Evolutionary conservation across 2,329 filamentous ascomycete genomes (phyloP).

Genomic region (Leptographium wingfieldii): DNA sequence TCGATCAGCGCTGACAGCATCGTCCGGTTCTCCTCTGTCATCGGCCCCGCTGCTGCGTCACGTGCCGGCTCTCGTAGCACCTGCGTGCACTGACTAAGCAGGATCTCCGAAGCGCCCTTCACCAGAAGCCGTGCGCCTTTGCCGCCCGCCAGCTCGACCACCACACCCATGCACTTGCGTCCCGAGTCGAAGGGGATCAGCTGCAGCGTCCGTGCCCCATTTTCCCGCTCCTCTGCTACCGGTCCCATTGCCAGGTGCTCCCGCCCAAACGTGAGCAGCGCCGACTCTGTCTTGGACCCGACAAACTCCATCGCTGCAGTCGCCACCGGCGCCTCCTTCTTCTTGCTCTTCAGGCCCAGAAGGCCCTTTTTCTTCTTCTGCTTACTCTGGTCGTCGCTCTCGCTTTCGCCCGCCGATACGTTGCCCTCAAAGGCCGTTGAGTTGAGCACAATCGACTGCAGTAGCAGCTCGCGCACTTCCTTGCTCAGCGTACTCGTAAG

Average conservation of each 20-base stretch:
- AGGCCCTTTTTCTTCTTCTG: neutral
- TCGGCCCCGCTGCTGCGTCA: conserved; percentile 26
- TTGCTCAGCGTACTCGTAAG: conserved; percentile 32
- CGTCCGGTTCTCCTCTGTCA: conserved; percentile 41
- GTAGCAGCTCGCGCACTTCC: conserved; percentile 38
- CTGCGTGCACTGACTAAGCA: conserved; percentile 43
- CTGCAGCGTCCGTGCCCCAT: conserved; percentile 40
- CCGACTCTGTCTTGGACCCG: conserved; percentile 68
- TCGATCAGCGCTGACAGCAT: conserved; percentile 56
- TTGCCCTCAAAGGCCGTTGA: conserved; percentile 69
- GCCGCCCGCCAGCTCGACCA: conserved; percentile 38
- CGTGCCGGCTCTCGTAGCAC: conserved; percentile 36
- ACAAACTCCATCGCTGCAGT: conserved; percentile 42
- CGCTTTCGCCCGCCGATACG: conserved; percentile 19
- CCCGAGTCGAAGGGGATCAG: conserved; percentile 65
- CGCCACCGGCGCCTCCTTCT: neutral
- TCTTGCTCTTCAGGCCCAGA: neutral
- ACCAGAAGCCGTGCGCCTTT: conserved; percentile 40
- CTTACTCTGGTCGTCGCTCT: no score
- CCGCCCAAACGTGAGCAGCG: conserved; percentile 55
- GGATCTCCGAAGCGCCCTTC: conserved; percentile 53
- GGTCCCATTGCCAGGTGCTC: conserved; percentile 55
- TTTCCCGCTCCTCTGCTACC: conserved; percentile 47
- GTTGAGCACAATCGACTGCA: conserved; percentile 50
- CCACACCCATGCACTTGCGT: conserved; percentile 59